Base-by-base conservation (phyloP, 371 early-diverging fungal genomes). In the Mucor plumbeus region DNA sequence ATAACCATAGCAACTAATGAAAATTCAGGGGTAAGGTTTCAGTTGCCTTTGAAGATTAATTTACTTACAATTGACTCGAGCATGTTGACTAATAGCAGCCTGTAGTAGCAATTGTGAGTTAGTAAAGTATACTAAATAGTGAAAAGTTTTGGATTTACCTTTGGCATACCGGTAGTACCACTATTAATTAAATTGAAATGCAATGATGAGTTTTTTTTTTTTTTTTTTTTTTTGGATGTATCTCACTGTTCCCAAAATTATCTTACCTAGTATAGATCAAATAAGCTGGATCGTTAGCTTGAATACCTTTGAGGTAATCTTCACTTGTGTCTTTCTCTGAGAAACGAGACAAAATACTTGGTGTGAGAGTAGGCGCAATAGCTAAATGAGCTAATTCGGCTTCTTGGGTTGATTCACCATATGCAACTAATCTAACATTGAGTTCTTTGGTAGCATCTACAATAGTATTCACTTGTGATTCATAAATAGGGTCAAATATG, bases 191-290 rank as follows among this genome's bases (percentile, higher is more conserved):
- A 55, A 35, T 57, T 34, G 59, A 69, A 38, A 19, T 5, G 17
- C 11, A 34, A 26, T 33, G 41, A 40, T 35, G 15, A 55, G 47
- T 14, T 48, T 7, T 43, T 57, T 26, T 19, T 31, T n/a, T n/a
- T n/a, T 39, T 14, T 48, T 7, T 43, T 57, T 26, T 3, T 26
- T 26, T 26, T 3, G 26, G 3, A 3, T 26, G 1, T 26, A 26
- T 26, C 26, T 26, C 26, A 26, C 26, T 26, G 26, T 3, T 26
- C 3, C 26, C 26, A 3, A 17, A 61, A 14, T 10, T 48, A 15
- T 34, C n/a, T 65, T 73, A 75, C 78, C 78, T 81, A 10, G 84
- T 84, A 40, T 84, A 84, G 39, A 84, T 84, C 62, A 84, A 64
- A 64, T 77, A 73, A 40, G 82, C 84, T 19, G 81, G 61, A 65